Evolutionary conservation across 371 early-diverging fungal genomes (phyloP).

Genomic region (Mucor irregularis): DNA sequence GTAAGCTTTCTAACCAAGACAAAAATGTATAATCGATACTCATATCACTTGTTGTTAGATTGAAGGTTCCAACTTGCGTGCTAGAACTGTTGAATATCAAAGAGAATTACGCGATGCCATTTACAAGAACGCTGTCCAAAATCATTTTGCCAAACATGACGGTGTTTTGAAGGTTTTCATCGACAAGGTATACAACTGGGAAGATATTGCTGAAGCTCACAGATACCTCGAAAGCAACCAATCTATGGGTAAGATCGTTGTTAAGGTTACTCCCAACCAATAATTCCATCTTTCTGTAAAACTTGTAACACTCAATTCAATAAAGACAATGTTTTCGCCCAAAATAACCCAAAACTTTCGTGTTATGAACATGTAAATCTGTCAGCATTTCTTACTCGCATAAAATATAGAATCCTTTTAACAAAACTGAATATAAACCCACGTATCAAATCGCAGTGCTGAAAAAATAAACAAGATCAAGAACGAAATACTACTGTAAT

Average conservation of each 20-base stretch:
- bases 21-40: background rate
- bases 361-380: too few species aligned
- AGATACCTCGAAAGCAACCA: slow-evolving; percentile 63
- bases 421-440: too few species aligned
- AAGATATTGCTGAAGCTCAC: slow-evolving; percentile 67
- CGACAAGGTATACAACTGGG: slow-evolving; percentile 67
- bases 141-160: slow-evolving; percentile 33
- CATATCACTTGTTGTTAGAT: slow-evolving; percentile 36
- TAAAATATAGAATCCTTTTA: too few species aligned
- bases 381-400: too few species aligned
- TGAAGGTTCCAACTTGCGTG: slow-evolving; percentile 72
- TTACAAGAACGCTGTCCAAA: slow-evolving; percentile 48
- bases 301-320: background rate
- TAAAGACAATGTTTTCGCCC: slow-evolving; percentile 27
- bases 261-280: slow-evolving; percentile 21
- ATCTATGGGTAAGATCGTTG: slow-evolving; percentile 64
- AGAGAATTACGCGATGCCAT: slow-evolving; percentile 48
- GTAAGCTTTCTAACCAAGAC: slow-evolving; percentile 27
- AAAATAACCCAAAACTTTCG: background rate
- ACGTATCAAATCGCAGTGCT: too few species aligned
- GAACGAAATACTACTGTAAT: too few species aligned
- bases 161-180: slow-evolving; percentile 57
- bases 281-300: slow-evolving; percentile 1
- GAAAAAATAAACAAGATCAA: too few species aligned
- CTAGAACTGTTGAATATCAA: slow-evolving; percentile 67